phyloP scores from a whole-genome alignment of 225 moss, liverwort and hornwort species.

The Marchantia paleacea region DNA sequence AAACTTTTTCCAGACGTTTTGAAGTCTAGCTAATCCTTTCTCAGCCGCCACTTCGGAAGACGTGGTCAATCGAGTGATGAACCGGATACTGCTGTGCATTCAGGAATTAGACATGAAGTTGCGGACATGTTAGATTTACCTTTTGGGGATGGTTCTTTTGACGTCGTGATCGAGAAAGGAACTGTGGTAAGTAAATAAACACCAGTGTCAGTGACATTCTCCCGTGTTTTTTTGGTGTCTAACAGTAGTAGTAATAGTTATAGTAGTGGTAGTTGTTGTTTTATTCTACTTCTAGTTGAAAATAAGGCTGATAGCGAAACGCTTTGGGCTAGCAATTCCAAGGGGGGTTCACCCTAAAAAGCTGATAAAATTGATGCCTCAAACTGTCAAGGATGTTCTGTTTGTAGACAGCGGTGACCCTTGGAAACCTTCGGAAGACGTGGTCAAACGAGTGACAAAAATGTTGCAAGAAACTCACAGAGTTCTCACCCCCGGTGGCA shows the following conservation, averaged over 20 bases:
- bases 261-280: not conserved
- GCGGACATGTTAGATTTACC: constrained; percentile 83
- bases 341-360: no score
- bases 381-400: constrained; percentile 71
- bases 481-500: constrained; percentile 65
- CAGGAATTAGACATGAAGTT: constrained; percentile 69
- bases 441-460: constrained; percentile 46
- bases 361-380: constrained; percentile 42
- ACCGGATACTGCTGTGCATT: not conserved
- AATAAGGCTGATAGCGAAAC: not conserved
- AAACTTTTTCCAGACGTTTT: not conserved
- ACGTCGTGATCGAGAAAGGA: constrained; percentile 91
- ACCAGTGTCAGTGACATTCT: not conserved
- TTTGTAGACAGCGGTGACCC: constrained; percentile 95
- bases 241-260: no score
- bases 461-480: constrained; percentile 81
- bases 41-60: not conserved
- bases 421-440: constrained; percentile 71
- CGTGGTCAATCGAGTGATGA: no score
- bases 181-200: constrained; percentile 55
- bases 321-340: no score
- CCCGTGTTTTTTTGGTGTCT: no score
- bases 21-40: not conserved
- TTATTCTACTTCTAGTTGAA: not conserved
- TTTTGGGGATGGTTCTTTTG: constrained; percentile 70